Conservation (phyloP, 2,329 filamentous ascomycete genomes). For the Graphiopsis chlorocephala region DNA sequence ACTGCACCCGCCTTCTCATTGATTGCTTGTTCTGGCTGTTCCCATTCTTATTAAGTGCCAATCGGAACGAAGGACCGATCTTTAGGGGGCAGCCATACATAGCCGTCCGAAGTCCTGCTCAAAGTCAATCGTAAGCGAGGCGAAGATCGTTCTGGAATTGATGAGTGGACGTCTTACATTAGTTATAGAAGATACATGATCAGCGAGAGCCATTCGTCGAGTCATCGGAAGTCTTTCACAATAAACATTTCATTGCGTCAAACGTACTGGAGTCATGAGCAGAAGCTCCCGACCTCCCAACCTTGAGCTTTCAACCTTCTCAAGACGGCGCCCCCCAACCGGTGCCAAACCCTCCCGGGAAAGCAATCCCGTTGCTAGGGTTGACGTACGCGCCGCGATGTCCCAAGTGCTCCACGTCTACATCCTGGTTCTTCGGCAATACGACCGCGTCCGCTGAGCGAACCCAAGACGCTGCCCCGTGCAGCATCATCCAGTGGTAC, state of each 20-base stretch:
- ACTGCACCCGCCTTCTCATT: neutral
- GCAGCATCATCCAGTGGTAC: slow-evolving; percentile 15
- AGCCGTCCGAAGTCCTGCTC: neutral
- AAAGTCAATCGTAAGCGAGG: neutral
- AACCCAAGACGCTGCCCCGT: slow-evolving; percentile 8
- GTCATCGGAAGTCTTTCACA: no score
- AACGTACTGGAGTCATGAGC: no score
- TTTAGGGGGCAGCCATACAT: neutral
- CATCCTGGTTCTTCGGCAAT: neutral
- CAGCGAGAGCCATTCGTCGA: no score
- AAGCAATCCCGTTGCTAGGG: neutral
- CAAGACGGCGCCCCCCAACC: neutral
- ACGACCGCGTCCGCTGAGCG: slow-evolving; percentile 8
- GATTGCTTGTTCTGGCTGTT: neutral
- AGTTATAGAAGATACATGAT: neutral
- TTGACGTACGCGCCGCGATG: slow-evolving; percentile 2
- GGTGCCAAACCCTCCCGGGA: neutral
- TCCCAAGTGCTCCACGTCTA: neutral
- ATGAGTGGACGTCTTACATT: neutral
- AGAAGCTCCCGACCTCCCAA: neutral
- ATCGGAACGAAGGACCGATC: neutral
- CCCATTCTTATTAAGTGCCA: neutral
- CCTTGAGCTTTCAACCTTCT: no score
- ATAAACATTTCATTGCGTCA: no score
- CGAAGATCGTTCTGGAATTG: neutral